These are phyloP conservation scores for Ustilago nuda DNA, from an alignment of 1,284 basidiomycete species.

Conservation along the genomic window DNA sequence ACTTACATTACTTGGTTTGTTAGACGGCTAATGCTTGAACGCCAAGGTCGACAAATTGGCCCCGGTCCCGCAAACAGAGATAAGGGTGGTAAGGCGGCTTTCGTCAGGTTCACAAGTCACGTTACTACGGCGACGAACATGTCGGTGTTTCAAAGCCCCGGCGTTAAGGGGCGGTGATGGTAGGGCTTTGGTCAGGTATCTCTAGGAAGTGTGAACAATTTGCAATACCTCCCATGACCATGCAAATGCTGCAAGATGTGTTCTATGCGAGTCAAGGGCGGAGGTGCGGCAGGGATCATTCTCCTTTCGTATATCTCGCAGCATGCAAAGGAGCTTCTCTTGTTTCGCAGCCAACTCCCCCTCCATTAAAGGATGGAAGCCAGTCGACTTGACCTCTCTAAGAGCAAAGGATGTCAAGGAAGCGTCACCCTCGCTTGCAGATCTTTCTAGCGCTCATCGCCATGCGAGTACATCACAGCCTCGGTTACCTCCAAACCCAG, in stretches of 20 bases:
- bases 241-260: neutral
- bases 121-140: neutral
- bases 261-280: neutral
- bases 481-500: neutral
- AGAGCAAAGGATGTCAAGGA: neutral
- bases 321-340: neutral
- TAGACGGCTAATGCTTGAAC: too few relatives aligned
- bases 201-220: too few relatives aligned
- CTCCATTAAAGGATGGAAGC: neutral
- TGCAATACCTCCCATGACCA: neutral
- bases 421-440: neutral
- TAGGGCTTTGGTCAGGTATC: too few relatives aligned
- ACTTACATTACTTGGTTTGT: too few relatives aligned
- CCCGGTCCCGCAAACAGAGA: too few relatives aligned
- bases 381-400: neutral
- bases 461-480: neutral
- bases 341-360: neutral
- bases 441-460: neutral
- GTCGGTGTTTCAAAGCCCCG: too few relatives aligned
- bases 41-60: too few relatives aligned
- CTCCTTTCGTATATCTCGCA: neutral
- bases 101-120: neutral
- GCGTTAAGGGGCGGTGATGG: neutral
- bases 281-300: slow-evolving; percentile 1
- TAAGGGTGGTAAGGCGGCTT: neutral